phyloP scores from a whole-genome alignment of 129 eudicot species.

The Apium graveolens region DNA sequence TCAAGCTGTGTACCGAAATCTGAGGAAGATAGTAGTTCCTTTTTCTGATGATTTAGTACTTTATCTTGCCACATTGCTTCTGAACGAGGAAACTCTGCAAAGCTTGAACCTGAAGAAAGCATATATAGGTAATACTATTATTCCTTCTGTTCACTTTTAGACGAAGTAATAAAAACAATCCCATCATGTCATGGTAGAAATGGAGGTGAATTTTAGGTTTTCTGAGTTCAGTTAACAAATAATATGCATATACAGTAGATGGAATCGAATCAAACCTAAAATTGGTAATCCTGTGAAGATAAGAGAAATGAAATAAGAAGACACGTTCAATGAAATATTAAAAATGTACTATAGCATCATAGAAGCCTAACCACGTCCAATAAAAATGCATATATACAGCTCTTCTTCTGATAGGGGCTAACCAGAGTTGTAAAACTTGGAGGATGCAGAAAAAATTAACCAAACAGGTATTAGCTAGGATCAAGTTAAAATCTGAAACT shows the following conservation, averaged over 20 bases:
- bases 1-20: slow-evolving; percentile 32
- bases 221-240: neutral
- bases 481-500: neutral
- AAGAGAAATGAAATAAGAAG: neutral
- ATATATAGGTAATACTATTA: slow-evolving; percentile 18
- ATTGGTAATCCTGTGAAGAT: neutral
- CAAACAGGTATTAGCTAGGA: neutral
- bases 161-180: neutral
- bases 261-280: neutral
- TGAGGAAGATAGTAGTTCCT: slow-evolving; percentile 25
- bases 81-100: slow-evolving; percentile 28
- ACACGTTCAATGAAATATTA: neutral
- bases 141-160: slow-evolving; percentile 16
- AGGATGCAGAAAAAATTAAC: neutral
- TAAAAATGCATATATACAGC: neutral
- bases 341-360: neutral
- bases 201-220: neutral
- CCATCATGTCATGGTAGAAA: neutral
- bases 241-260: neutral
- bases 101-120: slow-evolving; percentile 44
- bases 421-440: neutral
- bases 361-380: neutral
- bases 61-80: slow-evolving; percentile 33
- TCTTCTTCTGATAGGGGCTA: neutral
- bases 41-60: slow-evolving; percentile 25